Conservation (phyloP, 176 grass and related monocot genomes). For the Carex littledalei region DNA sequence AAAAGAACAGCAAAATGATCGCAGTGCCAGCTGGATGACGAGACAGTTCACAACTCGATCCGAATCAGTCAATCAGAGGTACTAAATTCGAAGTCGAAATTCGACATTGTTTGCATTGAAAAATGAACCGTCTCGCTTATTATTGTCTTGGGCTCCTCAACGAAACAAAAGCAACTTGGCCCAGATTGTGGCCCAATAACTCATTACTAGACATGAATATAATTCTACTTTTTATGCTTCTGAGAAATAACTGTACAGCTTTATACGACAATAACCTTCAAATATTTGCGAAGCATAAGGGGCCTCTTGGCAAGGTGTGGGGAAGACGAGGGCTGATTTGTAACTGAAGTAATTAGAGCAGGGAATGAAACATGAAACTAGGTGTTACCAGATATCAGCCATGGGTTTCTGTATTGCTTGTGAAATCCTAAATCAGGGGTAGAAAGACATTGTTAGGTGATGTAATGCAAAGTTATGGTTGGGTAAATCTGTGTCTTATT, state of each 20-base stretch:
- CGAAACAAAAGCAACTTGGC: not conserved
- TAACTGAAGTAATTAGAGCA: not conserved
- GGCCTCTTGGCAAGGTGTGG: not conserved
- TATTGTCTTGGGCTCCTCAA: not conserved
- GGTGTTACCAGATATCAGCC: not conserved
- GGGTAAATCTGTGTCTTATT: not conserved
- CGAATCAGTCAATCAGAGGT: not conserved
- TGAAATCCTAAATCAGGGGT: not conserved
- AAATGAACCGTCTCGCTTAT: not conserved
- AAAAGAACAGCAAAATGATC: no score
- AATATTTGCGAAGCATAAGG: not conserved
- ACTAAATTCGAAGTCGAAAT: not conserved
- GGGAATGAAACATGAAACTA: not conserved
- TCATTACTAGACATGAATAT: not conserved
- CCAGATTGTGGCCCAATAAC: not conserved
- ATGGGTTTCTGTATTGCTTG: not conserved
- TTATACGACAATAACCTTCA: not conserved
- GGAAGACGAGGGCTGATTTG: not conserved
- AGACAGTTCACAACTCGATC: not conserved
- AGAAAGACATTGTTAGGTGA: not conserved
- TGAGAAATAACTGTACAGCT: no score
- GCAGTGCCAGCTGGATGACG: not conserved
- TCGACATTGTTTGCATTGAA: not conserved
- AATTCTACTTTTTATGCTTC: not conserved
- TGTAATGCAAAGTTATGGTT: not conserved